Percentiles rank a stretch among this genome's conserved stretches.
These are phyloP conservation scores for Hebeloma cylindrosporum DNA, from an alignment of 768 basidiomycete genomes.

Conservation along the genomic window DNA sequence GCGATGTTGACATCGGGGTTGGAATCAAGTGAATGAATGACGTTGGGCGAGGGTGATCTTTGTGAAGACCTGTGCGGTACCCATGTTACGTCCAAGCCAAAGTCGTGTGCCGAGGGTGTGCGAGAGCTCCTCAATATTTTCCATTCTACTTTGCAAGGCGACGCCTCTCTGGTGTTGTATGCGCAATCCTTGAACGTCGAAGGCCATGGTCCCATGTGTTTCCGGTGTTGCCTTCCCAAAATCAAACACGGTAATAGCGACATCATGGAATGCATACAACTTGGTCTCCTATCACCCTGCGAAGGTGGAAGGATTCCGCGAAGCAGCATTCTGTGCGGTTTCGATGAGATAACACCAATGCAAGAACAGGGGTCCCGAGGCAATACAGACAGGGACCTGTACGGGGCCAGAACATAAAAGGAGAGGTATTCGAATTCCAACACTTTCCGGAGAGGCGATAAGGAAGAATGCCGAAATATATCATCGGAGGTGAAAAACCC, in stretches of 20 bases:
- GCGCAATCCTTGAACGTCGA: conserved; percentile 15
- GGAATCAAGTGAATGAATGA: conserved; percentile 19
- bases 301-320: conserved; percentile 19
- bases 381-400: conserved; percentile 49
- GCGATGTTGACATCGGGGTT: conserved; percentile 5
- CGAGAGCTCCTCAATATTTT: conserved; percentile 42
- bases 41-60: conserved; percentile 28
- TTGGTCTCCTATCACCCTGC: conserved; percentile 21
- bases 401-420: conserved; percentile 26
- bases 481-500: conserved; percentile 40
- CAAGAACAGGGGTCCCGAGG: conserved; percentile 51
- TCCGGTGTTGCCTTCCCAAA: conserved; percentile 52
- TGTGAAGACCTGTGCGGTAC: conserved; percentile 24
- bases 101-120: conserved; percentile 26
- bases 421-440: conserved; percentile 24
- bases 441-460: conserved; percentile 58
- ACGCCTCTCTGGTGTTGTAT: conserved; percentile 49
- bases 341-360: conserved; percentile 14
- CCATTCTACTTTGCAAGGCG: conserved; percentile 32
- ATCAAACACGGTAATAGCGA: conserved; percentile 12
- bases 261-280: conserved; percentile 19
- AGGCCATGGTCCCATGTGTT: conserved; percentile 39
- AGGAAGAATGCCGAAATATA: conserved; percentile 27
- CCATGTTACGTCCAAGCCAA: conserved; percentile 15
- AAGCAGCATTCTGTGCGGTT: conserved; percentile 29